Evolutionary conservation across 768 basidiomycete species (phyloP).

Genomic region (Mycena vulgaris): DNA sequence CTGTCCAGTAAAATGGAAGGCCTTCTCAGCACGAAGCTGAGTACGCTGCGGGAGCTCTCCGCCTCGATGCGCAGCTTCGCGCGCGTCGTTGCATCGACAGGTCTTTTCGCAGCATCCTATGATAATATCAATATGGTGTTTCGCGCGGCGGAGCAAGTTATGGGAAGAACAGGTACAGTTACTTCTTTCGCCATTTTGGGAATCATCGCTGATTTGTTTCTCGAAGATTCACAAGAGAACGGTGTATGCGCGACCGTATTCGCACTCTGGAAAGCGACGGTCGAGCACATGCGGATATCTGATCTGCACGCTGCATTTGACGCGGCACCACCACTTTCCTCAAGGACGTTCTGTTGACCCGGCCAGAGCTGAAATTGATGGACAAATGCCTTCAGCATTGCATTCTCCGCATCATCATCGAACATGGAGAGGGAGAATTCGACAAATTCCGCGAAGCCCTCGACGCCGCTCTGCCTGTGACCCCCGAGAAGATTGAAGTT

Average conservation of each 20-base stretch:
- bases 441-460: slow-evolving; percentile 42
- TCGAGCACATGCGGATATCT: slow-evolving; percentile 43
- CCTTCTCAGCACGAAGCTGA: no score
- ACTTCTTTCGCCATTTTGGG: neutral
- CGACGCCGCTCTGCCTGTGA: slow-evolving; percentile 1
- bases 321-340: slow-evolving; percentile 43
- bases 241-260: slow-evolving; percentile 54
- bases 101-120: slow-evolving; percentile 22
- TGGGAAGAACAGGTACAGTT: slow-evolving; percentile 50
- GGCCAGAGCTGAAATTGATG: slow-evolving; percentile 37
- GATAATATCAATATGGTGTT: slow-evolving; percentile 57
- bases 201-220: no score
- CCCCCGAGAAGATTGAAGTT: slow-evolving; percentile 44
- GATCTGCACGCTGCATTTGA: slow-evolving; percentile 41
- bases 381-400: slow-evolving; percentile 40
- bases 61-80: no score
- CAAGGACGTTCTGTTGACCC: slow-evolving; percentile 45
- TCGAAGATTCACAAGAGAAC: slow-evolving; percentile 43
- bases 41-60: no score
- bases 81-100: no score
- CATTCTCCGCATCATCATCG: slow-evolving; percentile 50
- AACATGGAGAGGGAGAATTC: slow-evolving; percentile 49
- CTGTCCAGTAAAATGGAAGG: no score
- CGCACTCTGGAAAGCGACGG: slow-evolving; percentile 43
- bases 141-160: slow-evolving; percentile 48